Base-by-base conservation (phyloP, 306 rosid genomes). In the Glycine tomentella region DNA sequence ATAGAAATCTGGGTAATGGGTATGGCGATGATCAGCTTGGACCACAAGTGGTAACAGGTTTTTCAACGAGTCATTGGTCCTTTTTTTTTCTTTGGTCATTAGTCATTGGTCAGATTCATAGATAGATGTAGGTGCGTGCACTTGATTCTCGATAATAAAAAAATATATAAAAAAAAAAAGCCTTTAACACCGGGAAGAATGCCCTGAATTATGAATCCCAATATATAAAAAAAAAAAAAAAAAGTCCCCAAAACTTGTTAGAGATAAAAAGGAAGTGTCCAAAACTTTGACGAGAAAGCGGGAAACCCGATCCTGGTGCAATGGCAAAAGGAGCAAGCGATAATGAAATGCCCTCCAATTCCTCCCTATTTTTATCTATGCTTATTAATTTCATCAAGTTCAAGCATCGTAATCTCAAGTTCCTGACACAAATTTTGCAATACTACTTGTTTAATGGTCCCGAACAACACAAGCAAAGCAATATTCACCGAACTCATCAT, bases 161-260 rank as follows among this genome's bases (percentile, higher is more conserved):
- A 25, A 25, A 25, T 0, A 25, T 8, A 20, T 20, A 59, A 70
- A 51, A 74, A 25, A 25, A 25, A 25, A 25, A 25, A 25, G 45
- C 79, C 70, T 51, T 77, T 51, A 52, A 50, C 52, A 63, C 2
- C 49, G 52, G 64, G 25, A 31, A 14, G 4, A 56, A 56, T 48
- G 44, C 6, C 42, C 5, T 48, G 58, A 69, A 71, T 71, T 33
- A 31, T 50, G 31, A 25, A 25, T 25, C 31, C 31, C 31, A 25
- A 25, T 25, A 25, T 25, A 25, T n/a, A n/a, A n/a, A 20, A 20
- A 0, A 20, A 25, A 25, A 1, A 25, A 25, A 0, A 36, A 65
- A 64, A 11, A 2, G 9, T 34, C 17, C 4, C 31, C 31, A 6
- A 64, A 64, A 64, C 17, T 6, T 15, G 62, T 6, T 56, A 15